Base-by-base conservation (phyloP, 2,329 filamentous ascomycete species). In the Sporothrix pseudoabietina region DNA sequence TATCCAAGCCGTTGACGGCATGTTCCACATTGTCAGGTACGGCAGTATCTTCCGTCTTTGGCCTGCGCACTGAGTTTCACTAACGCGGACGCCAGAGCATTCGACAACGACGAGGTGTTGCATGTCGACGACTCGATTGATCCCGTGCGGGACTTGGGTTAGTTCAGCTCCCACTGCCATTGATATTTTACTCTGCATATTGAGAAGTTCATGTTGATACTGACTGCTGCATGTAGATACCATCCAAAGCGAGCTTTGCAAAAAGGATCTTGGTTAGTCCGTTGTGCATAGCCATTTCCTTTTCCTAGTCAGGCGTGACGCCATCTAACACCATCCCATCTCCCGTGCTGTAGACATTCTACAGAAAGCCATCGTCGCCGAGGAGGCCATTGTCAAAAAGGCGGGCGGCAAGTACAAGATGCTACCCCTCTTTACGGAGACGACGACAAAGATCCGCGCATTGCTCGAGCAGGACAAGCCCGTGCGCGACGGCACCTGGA, bases 41-140 rank as follows among this genome's bases (percentile, higher is more conserved):
- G 4, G n/a, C n/a, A n/a, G 19, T n/a, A 54, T 54, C 52, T 22
- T 54, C n/a, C 52, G n/a, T 26, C 52, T 54, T 22, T 52, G 49
- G 49, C 52, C 52, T 54, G 19, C n/a, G n/a, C 19, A 54, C 52
- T 7, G 52, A 54, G 19, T 22, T 22, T 54, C 54, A 1, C 26
- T 71, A 32, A 44, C 30, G 19, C 41, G 3, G 47, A 65, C 14
- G 75, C 78, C 39, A 80, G 81, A 76, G 83, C 83, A 4, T 84
- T 84, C 72, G 83, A 84, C 59, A 84, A 84, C 69, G 81, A 84
- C 71, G 80, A 84, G 71, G 82, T 84, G 16, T 75, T 84, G 72
- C 83, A 84, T 59, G 83, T 84, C n/a, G 83, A 84, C 74, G 83
- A 84, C 76, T 83, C 82, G 8, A 83, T 84, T 71, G 83, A 84